These are phyloP conservation scores for Grosmannia penicillata DNA, from an alignment of 2,329 filamentous ascomycete genomes.

Conservation along the genomic window DNA sequence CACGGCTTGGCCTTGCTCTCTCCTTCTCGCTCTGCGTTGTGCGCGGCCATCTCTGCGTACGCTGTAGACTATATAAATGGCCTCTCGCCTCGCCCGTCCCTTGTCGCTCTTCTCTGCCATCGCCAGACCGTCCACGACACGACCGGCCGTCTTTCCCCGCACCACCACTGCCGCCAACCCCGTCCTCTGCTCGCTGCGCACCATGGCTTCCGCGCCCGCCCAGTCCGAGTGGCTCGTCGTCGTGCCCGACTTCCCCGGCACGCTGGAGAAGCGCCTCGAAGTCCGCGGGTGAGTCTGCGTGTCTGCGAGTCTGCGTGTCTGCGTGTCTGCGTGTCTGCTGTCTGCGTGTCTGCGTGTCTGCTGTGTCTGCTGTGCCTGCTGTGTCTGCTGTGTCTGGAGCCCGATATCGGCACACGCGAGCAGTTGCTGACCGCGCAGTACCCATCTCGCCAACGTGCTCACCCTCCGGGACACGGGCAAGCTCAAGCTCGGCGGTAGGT, in stretches of 20 bases:
- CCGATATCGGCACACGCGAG: too few relatives aligned
- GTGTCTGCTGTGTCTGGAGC: too few relatives aligned
- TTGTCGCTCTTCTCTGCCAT: not conserved
- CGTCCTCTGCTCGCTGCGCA: slow-evolving; percentile 8
- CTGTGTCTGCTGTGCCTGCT: too few relatives aligned
- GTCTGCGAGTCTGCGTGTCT: too few relatives aligned
- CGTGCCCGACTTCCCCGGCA: slow-evolving; percentile 49
- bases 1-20: too few relatives aligned
- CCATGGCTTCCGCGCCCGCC: slow-evolving; percentile 15
- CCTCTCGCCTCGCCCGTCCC: not conserved
- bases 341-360: too few relatives aligned
- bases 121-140: not conserved
- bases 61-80: not conserved
- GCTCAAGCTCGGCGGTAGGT: slow-evolving; percentile 50
- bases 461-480: slow-evolving; percentile 36
- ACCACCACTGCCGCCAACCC: not conserved
- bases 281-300: slow-evolving; percentile 36
- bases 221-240: slow-evolving; percentile 54
- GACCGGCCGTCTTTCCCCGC: not conserved
- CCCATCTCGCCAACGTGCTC: slow-evolving; percentile 43
- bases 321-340: too few relatives aligned
- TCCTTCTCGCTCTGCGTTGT: too few relatives aligned
- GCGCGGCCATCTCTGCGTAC: too few relatives aligned
- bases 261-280: slow-evolving; percentile 44
- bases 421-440: too few relatives aligned